Conservation (phyloP, 116 monocot species). For the Cymodocea nodosa region DNA sequence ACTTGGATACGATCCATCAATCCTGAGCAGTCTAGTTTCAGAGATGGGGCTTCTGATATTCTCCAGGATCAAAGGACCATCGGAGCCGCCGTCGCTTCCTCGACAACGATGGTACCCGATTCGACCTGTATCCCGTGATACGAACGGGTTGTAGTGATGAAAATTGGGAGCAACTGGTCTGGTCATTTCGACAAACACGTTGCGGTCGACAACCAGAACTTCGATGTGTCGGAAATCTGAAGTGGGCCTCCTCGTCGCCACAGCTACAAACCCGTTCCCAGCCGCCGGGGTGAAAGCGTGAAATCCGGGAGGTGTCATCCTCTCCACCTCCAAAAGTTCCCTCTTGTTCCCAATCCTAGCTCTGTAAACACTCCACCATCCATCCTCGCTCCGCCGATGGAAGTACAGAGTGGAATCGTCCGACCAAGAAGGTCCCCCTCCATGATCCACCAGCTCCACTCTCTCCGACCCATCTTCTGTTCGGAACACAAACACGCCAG, state of each 20-base stretch:
- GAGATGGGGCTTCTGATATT: constrained; percentile 32
- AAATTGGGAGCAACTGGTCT: constrained; percentile 23
- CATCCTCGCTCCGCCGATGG: constrained; percentile 53
- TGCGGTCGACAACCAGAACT: constrained; percentile 29
- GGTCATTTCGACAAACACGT: constrained; percentile 47
- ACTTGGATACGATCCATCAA: constrained; percentile 77
- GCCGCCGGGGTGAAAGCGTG: constrained; percentile 88
- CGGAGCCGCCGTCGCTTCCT: constrained; percentile 19
- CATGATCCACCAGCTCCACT: constrained; percentile 30
- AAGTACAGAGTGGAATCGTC: constrained; percentile 58
- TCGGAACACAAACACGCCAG: constrained; percentile 50
- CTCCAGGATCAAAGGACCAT: constrained; percentile 40
- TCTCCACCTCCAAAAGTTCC: constrained; percentile 8
- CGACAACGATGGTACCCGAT: constrained; percentile 85
- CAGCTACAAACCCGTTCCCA: constrained; percentile 31
- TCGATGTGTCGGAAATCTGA: constrained; percentile 74
- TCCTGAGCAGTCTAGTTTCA: constrained; percentile 43
- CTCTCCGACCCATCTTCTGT: constrained; percentile 55
- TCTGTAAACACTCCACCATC: constrained; percentile 77
- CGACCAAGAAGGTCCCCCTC: constrained; percentile 82
- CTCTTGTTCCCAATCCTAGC: constrained; percentile 12
- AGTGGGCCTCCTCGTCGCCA: constrained; percentile 56
- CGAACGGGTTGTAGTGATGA: constrained; percentile 83
- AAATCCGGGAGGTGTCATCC: constrained; percentile 72
- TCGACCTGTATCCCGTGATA: constrained; percentile 37